phyloP scores from a whole-genome alignment of 2,329 filamentous ascomycete species.

The Cladorrhinum sp. region DNA sequence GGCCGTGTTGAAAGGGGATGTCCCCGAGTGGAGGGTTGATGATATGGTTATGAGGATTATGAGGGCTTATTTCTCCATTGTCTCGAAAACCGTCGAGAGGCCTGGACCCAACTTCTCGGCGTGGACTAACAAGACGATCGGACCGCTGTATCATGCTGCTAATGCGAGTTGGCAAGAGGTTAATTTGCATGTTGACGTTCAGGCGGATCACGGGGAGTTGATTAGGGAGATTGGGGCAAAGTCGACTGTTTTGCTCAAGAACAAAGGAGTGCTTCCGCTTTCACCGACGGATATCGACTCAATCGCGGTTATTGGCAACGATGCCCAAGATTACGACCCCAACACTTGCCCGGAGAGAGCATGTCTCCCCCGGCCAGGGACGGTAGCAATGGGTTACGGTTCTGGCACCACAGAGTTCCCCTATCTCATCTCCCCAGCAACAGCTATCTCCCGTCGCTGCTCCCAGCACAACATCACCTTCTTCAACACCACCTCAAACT shows the following conservation, averaged over 20 bases:
- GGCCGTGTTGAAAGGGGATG: slow-evolving; percentile 66
- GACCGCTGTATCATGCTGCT: slow-evolving; percentile 52
- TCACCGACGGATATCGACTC: slow-evolving; percentile 39
- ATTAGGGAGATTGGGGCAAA: slow-evolving; percentile 54
- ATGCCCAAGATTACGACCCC: slow-evolving; percentile 58
- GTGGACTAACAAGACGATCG: slow-evolving; percentile 60
- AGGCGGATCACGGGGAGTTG: slow-evolving; percentile 47
- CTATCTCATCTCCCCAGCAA: slow-evolving; percentile 70
- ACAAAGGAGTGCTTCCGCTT: slow-evolving; percentile 57
- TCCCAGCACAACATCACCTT: slow-evolving; percentile 55
- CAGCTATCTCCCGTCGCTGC: slow-evolving; percentile 55
- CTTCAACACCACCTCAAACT: slow-evolving; percentile 45
- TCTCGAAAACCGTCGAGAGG: slow-evolving; percentile 22
- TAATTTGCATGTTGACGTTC: slow-evolving; percentile 64
- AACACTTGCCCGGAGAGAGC: slow-evolving; percentile 74
- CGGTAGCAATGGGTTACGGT: slow-evolving; percentile 81
- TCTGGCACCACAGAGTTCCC: slow-evolving; percentile 81
- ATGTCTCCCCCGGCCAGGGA: slow-evolving; percentile 69
- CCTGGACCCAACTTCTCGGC: slow-evolving; percentile 66
- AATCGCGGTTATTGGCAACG: slow-evolving; percentile 71
- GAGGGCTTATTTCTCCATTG: slow-evolving; percentile 38
- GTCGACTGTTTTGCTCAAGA: slow-evolving; percentile 59
- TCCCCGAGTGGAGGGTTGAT: slow-evolving; percentile 68
- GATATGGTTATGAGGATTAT: slow-evolving; percentile 65
- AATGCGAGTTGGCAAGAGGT: slow-evolving; percentile 49